These are phyloP conservation scores for Meira nashicola DNA, from an alignment of 1,284 basidiomycete species.

Conservation along the genomic window DNA sequence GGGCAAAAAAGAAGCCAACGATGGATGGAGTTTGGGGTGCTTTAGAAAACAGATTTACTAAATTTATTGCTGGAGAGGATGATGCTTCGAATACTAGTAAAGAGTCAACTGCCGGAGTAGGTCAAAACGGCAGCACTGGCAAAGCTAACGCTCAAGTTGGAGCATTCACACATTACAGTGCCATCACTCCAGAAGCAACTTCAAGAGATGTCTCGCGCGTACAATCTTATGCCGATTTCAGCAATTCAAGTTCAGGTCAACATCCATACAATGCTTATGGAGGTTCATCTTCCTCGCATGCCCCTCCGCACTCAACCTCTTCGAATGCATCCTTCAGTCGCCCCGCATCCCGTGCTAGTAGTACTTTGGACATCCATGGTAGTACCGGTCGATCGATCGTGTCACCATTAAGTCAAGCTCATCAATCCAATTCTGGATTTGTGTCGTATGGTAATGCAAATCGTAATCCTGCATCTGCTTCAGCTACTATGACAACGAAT, in stretches of 20 bases:
- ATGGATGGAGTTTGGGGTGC: slow-evolving; percentile 87
- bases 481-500: too few relatives aligned
- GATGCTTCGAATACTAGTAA: slow-evolving; percentile 10
- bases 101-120: too few relatives aligned
- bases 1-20: slow-evolving; percentile 75
- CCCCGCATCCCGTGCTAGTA: slow-evolving; percentile 28
- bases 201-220: slow-evolving; percentile 49
- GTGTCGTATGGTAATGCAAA: too few relatives aligned
- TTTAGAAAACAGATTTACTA: slow-evolving; percentile 88
- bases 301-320: slow-evolving; percentile 36
- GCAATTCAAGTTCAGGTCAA: slow-evolving; percentile 14
- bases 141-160: slow-evolving; percentile 56
- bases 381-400: slow-evolving; percentile 13
- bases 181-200: slow-evolving; percentile 71
- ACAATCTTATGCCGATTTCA: slow-evolving; percentile 44
- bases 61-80: slow-evolving; percentile 75
- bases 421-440: neutral
- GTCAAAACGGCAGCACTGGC: slow-evolving; percentile 17
- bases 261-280: neutral
- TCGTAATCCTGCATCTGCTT: slow-evolving; percentile 2
- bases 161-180: slow-evolving; percentile 88
- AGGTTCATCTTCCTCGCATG: slow-evolving; percentile 27
- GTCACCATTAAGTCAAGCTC: neutral
- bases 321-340: slow-evolving; percentile 19
- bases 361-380: slow-evolving; percentile 20